Conservation (phyloP, 805 yeast species). For the Ogataea thermomethanolica region DNA sequence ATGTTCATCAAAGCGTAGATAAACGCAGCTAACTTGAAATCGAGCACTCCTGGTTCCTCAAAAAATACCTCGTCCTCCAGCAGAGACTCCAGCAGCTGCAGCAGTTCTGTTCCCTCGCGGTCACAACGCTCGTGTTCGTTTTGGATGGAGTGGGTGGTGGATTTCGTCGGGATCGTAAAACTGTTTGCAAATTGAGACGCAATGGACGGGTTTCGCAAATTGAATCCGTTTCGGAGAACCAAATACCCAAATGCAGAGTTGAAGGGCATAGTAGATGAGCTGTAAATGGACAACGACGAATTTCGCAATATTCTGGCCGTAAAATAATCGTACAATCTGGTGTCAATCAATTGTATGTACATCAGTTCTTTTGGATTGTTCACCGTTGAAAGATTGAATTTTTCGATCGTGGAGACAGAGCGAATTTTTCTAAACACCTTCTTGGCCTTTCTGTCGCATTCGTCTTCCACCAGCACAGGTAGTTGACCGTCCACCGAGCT, state of each 20-base stretch:
- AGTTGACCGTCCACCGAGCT: conserved; percentile 48
- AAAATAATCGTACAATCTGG: conserved; percentile 41
- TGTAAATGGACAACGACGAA: conserved; percentile 5
- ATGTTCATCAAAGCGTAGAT: conserved; percentile 18
- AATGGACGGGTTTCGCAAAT: conserved; percentile 37
- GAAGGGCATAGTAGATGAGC: conserved; percentile 3
- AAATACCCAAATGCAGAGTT: conserved; percentile 7
- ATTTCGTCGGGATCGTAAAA: conserved; percentile 6
- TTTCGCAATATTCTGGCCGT: conserved; percentile 3
- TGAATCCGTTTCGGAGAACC: conserved; percentile 12
- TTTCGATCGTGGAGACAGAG: conserved; percentile 35
- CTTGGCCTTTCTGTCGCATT: conserved; percentile 29
- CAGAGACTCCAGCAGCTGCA: conserved; percentile 10
- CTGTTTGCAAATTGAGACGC: conserved; percentile 10
- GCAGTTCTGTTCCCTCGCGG: conserved; percentile 16
- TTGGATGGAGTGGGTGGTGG: conserved; percentile 6
- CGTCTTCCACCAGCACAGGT: conserved; percentile 57
- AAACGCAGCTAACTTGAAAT: conserved; percentile 24
- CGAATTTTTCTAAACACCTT: conserved; percentile 35
- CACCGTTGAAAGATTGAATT: conserved; percentile 34
- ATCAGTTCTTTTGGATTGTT: conserved; percentile 32
- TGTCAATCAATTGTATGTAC: conserved; percentile 42
- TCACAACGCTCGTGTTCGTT: conserved; percentile 15
- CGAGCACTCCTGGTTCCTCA: conserved; percentile 20
- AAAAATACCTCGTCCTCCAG: conserved; percentile 9